Evolutionary conservation across 2,329 filamentous ascomycete species (phyloP).

Genomic region (Pestalotiopsis sp.): DNA sequence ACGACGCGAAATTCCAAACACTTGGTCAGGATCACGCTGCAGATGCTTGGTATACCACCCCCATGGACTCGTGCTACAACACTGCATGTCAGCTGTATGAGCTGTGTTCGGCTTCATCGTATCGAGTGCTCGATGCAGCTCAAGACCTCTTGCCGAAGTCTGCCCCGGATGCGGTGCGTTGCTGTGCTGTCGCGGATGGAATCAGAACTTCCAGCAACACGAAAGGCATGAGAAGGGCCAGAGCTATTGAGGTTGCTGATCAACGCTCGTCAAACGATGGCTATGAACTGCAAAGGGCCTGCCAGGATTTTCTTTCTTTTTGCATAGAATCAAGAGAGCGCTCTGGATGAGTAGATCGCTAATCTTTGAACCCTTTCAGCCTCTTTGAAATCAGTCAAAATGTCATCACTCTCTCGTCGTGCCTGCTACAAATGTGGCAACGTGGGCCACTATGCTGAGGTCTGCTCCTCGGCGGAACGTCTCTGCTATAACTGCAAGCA

Average conservation of each 20-base stretch:
- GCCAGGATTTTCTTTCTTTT: background rate
- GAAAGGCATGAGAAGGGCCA: background rate
- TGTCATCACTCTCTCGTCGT: slow-evolving; percentile 80
- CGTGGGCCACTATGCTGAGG: slow-evolving; percentile 80
- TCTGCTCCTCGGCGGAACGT: slow-evolving; percentile 96
- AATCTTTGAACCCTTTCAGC: slow-evolving; percentile 22
- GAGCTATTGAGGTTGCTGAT: background rate
- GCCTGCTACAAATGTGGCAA: slow-evolving; percentile 85
- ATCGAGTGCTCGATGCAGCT: background rate
- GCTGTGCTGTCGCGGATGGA: background rate
- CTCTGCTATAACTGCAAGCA: slow-evolving; percentile 99
- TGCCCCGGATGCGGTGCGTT: background rate
- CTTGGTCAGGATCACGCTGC: slow-evolving; percentile 19
- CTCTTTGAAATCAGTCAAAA: slow-evolving; percentile 39
- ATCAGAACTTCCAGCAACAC: background rate
- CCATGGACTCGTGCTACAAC: slow-evolving; percentile 10
- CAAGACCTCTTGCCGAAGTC: background rate
- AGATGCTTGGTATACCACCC: slow-evolving; percentile 15
- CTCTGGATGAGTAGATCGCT: slow-evolving; percentile 35
- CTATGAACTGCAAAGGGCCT: background rate
- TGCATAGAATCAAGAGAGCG: background rate
- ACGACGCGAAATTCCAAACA: background rate
- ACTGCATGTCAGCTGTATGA: background rate
- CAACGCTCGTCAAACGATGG: background rate
- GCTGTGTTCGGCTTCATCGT: background rate